phyloP scores from a whole-genome alignment of 2,329 filamentous ascomycete genomes.

The Colletotrichum trifolii region DNA sequence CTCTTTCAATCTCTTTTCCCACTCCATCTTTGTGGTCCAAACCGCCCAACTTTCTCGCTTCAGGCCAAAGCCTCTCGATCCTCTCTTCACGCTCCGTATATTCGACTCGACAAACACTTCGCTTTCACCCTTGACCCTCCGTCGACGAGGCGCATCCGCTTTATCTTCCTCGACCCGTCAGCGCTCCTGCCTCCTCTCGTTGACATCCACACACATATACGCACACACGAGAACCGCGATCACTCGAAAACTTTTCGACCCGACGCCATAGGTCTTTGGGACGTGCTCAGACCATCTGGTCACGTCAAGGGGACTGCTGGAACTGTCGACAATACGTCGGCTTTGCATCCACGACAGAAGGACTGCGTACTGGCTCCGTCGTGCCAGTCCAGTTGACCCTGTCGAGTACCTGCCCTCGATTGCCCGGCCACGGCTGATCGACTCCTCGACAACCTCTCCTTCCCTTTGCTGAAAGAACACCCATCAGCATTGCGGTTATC shows the following conservation, averaged over 20 bases:
- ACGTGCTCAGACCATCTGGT: too few species aligned
- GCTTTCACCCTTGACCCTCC: slow-evolving; percentile 42
- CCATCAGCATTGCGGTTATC: slow-evolving; percentile 19
- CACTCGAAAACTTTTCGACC: slow-evolving; percentile 35
- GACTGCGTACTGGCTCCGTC: not conserved
- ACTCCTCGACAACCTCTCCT: not conserved
- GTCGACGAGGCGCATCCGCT: slow-evolving; percentile 45
- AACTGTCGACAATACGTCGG: not conserved
- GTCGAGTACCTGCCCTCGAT: slow-evolving; percentile 23
- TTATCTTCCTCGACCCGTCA: slow-evolving; percentile 40
- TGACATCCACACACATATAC: slow-evolving; percentile 37
- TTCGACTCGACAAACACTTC: slow-evolving; percentile 36
- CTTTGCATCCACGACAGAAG: slow-evolving; percentile 12
- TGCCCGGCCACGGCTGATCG: slow-evolving; percentile 5
- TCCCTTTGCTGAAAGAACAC: slow-evolving; percentile 33
- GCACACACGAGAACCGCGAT: slow-evolving; percentile 38
- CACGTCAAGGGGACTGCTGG: not conserved
- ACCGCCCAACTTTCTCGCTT: slow-evolving; percentile 33
- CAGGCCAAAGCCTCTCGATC: slow-evolving; percentile 29
- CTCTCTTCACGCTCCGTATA: slow-evolving; percentile 25
- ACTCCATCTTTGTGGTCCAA: slow-evolving; percentile 29
- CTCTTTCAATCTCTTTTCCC: slow-evolving; percentile 38
- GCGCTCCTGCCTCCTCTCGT: slow-evolving; percentile 34
- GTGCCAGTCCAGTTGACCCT: slow-evolving; percentile 10
- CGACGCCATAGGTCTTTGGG: not conserved